A percentile compares a stretch with the other conserved stretches of the same genome.
Conservation (phyloP, 352 stramenopile genomes). For the Blastocystis sp. region DNA sequence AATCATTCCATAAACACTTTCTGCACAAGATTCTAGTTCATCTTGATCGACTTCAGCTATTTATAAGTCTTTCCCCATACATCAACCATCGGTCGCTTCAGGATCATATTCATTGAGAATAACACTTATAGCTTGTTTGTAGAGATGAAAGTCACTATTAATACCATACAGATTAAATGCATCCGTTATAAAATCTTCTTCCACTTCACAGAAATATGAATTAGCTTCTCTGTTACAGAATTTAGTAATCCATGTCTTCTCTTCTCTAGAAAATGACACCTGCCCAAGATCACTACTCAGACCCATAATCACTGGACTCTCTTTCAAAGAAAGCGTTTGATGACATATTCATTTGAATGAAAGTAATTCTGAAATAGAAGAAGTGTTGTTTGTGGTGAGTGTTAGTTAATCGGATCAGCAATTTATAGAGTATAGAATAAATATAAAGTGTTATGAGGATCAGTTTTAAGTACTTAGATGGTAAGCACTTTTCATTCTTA, state of each 20-base stretch:
- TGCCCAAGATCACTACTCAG: neutral
- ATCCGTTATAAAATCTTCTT: constrained; percentile 96
- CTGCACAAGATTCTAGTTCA: constrained; percentile 88
- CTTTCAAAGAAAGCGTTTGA: neutral
- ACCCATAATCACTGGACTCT: neutral
- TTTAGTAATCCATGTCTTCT: constrained; percentile 90
- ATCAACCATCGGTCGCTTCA: neutral
- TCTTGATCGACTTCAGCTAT: constrained; percentile 74
- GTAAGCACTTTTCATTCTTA: too few relatives aligned
- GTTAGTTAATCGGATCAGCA: too few relatives aligned
- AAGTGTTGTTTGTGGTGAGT: too few relatives aligned
- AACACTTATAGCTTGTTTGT: constrained; percentile 97
- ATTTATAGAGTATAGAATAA: too few relatives aligned
- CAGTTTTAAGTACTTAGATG: too few relatives aligned
- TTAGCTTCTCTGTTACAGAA: constrained; percentile 97
- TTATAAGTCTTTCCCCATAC: neutral
- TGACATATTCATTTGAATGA: neutral
- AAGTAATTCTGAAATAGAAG: too few relatives aligned
- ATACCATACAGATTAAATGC: constrained; percentile 98
- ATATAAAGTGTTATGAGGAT: too few relatives aligned
- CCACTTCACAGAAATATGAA: constrained; percentile 97
- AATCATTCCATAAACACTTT: constrained; percentile 99
- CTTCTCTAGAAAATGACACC: constrained; percentile 2
- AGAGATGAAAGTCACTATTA: constrained; percentile 86
- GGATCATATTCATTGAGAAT: constrained; percentile 83